Evolutionary conservation across 176 grass and related monocot genomes (phyloP).

Genomic region (Tillandsia leiboldiana): DNA sequence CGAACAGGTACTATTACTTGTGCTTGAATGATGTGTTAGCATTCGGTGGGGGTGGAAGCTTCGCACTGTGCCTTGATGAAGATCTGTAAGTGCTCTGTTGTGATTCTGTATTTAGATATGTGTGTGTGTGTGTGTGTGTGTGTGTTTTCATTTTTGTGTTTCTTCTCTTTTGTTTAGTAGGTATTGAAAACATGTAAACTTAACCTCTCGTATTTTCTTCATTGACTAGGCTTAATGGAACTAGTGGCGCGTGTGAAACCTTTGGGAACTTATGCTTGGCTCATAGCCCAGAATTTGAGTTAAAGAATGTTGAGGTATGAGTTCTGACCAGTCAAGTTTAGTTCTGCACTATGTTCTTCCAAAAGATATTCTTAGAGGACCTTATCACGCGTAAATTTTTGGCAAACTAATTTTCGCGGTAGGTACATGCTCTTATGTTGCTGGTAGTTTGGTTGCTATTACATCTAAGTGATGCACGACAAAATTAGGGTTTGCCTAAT

Average conservation of each 20-base stretch:
- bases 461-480: too few species aligned
- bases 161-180: neutral
- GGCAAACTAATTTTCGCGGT: too few species aligned
- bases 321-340: neutral
- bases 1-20: conserved; percentile 85
- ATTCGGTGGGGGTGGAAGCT: conserved; percentile 82
- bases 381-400: too few species aligned
- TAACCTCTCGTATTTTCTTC: conserved; percentile 14
- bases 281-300: conserved; percentile 57
- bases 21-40: conserved; percentile 75
- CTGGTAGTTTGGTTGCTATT: too few species aligned
- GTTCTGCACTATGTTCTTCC: neutral
- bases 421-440: too few species aligned
- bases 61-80: conserved; percentile 64
- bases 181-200: neutral
- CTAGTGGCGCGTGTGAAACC: conserved; percentile 70
- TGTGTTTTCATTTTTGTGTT: conserved; percentile 4
- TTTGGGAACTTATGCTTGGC: conserved; percentile 89
- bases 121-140: neutral
- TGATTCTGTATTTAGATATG: neutral
- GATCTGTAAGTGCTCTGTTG: conserved; percentile 55
- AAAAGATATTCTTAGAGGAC: neutral
- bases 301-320: conserved; percentile 67
- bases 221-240: conserved; percentile 64
- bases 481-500: too few species aligned